Percentiles rank a stretch among this genome's conserved stretches.
Conservation (phyloP, 768 basidiomycete genomes). For the Chalciporus chontae region DNA sequence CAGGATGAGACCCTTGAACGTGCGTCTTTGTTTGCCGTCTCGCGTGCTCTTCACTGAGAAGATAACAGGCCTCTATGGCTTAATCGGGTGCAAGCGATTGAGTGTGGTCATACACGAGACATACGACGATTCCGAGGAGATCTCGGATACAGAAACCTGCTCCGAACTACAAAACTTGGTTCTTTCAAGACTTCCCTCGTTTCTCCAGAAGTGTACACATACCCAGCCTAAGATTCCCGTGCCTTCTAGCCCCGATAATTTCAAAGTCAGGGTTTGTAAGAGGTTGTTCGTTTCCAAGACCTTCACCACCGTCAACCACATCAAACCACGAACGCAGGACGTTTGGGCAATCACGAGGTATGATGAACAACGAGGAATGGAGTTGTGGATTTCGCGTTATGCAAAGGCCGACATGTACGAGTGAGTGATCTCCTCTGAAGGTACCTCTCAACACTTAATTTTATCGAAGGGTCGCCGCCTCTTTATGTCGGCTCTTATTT, state of each 20-base stretch:
- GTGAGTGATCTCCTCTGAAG: slow-evolving; percentile 43
- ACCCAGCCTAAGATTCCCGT: slow-evolving; percentile 51
- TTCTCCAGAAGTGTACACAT: slow-evolving; percentile 81
- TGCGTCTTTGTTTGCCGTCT: slow-evolving; percentile 19
- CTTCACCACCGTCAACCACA: slow-evolving; percentile 47
- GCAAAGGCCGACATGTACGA: slow-evolving; percentile 84
- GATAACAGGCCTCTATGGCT: slow-evolving; percentile 58
- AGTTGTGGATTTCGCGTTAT: slow-evolving; percentile 69
- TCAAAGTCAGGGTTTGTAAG: slow-evolving; percentile 61
- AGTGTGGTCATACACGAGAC: slow-evolving; percentile 71
- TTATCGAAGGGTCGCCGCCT: slow-evolving; percentile 64
- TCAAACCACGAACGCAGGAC: slow-evolving; percentile 51
- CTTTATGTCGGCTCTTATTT: slow-evolving; percentile 74
- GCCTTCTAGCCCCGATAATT: slow-evolving; percentile 51
- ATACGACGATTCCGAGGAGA: slow-evolving; percentile 53
- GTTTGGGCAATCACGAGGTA: slow-evolving; percentile 63
- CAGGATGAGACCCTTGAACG: slow-evolving; percentile 89
- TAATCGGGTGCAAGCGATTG: slow-evolving; percentile 68
- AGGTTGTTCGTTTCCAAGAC: slow-evolving; percentile 58
- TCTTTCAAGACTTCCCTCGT: slow-evolving; percentile 77
- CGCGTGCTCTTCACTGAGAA: background rate
- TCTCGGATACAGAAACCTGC: slow-evolving; percentile 42
- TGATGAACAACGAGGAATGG: slow-evolving; percentile 49
- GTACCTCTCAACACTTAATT: background rate
- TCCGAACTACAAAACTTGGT: slow-evolving; percentile 53